Conservation (phyloP, 257 asterid genomes). For the Cynanchum wilfordii region DNA sequence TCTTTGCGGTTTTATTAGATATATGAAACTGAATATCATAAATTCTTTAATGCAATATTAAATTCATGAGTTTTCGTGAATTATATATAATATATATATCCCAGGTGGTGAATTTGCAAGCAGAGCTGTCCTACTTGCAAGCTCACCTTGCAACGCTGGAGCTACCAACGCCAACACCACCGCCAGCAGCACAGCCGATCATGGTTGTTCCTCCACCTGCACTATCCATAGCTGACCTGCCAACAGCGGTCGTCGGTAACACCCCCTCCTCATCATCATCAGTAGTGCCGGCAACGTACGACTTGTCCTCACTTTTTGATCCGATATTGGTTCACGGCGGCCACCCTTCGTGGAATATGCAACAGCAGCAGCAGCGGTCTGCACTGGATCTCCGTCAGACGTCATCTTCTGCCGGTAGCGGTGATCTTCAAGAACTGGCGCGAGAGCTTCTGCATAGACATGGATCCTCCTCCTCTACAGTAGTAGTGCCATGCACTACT, state of each 20-base stretch:
- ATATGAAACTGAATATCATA: no score
- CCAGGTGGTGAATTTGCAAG: constrained; percentile 78
- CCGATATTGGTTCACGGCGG: constrained; percentile 20
- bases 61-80: no score
- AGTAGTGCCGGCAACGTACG: constrained; percentile 44
- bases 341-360: constrained; percentile 44
- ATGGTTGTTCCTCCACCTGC: constrained; percentile 32
- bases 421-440: constrained; percentile 84
- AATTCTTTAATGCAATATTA: neutral
- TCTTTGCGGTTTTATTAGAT: no score
- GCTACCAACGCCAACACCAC: constrained; percentile 62
- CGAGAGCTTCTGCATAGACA: constrained; percentile 66
- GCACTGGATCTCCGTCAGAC: constrained; percentile 31
- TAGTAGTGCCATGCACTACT: constrained; percentile 45
- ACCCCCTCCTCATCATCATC: constrained; percentile 21
- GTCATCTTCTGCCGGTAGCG: constrained; percentile 18
- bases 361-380: constrained; percentile 37
- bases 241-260: constrained; percentile 21
- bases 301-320: constrained; percentile 63
- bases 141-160: constrained; percentile 76
- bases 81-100: neutral
- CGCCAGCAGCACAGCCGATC: constrained; percentile 20
- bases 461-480: constrained; percentile 37
- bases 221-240: constrained; percentile 53
- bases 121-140: constrained; percentile 69